Percentiles rank a stretch among this genome's conserved stretches.
These are phyloP conservation scores for Parachlorella kessleri DNA, from an alignment of 139 green algal genomes.

Conservation along the genomic window DNA sequence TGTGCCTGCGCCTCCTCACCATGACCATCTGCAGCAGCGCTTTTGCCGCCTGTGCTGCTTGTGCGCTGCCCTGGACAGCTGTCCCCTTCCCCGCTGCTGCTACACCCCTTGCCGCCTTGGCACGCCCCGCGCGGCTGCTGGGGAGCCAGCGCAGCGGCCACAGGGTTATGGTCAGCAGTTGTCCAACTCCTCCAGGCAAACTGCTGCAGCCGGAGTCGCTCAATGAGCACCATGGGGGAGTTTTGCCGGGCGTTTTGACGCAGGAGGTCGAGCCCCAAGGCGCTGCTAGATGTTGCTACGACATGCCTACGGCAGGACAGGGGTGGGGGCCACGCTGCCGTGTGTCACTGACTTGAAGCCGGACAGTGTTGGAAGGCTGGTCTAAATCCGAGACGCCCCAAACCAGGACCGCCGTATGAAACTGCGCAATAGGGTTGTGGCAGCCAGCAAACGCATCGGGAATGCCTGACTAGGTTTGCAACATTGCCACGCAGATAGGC, in stretches of 20 bases:
- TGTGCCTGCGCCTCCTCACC: neutral
- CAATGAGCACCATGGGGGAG: slow-evolving; percentile 2
- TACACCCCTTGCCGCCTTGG: neutral
- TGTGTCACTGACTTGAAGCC: no score
- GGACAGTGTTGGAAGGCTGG: no score
- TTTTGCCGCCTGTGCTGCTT: neutral
- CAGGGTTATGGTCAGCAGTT: no score
- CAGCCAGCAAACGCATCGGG: no score
- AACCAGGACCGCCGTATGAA: no score
- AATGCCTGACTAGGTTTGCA: no score
- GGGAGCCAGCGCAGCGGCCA: slow-evolving; percentile 7
- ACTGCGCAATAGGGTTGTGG: no score
- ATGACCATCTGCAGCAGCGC: neutral
- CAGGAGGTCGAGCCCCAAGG: slow-evolving; percentile 19
- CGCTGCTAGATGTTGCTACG: slow-evolving; percentile 31
- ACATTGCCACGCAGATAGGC: no score
- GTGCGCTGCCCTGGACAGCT: neutral
- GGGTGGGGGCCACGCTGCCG: no score
- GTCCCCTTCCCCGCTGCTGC: neutral
- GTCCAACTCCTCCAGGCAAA: no score
- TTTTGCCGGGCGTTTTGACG: slow-evolving; percentile 39
- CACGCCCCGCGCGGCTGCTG: neutral
- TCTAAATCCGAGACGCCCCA: no score
- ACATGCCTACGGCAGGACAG: no score
- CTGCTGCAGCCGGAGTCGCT: slow-evolving; percentile 19